phyloP scores from a whole-genome alignment of 352 stramenopile species.

The Globisporangium orthogonon region DNA sequence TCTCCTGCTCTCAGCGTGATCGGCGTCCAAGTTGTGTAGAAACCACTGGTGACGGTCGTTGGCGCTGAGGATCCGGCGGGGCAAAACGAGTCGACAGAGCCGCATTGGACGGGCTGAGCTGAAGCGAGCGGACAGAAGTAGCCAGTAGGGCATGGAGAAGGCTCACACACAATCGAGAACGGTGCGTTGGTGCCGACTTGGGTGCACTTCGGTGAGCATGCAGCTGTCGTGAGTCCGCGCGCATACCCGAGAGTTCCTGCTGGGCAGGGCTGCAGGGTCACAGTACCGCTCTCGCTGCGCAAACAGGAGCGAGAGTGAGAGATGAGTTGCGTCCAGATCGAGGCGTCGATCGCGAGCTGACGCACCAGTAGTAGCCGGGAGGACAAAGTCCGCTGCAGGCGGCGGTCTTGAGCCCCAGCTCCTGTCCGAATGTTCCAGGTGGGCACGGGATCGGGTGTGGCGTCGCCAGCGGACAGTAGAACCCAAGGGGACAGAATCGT shows the following conservation, averaged over 20 bases:
- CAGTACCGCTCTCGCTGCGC: constrained; percentile 25
- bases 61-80: constrained; percentile 35
- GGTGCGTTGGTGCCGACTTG: constrained; percentile 5
- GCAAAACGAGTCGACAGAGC: constrained; percentile 32
- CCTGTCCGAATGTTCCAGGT: constrained; percentile 33
- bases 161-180: constrained; percentile 23
- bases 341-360: background rate
- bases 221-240: constrained; percentile 30
- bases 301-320: background rate
- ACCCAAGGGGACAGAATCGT: constrained; percentile 35
- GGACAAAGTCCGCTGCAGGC: constrained; percentile 47
- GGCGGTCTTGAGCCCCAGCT: constrained; percentile 23
- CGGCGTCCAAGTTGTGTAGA: constrained; percentile 49
- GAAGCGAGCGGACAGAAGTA: constrained; percentile 53
- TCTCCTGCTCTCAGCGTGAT: constrained; percentile 9
- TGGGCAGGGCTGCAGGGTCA: constrained; percentile 35
- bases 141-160: constrained; percentile 39
- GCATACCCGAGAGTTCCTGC: constrained; percentile 32
- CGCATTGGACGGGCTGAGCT: constrained; percentile 25
- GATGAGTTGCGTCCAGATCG: background rate
- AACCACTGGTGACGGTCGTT: constrained; percentile 29
- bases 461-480: constrained; percentile 50
- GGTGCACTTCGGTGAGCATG: constrained; percentile 42
- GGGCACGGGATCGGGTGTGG: constrained; percentile 38
- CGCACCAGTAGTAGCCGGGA: constrained; percentile 50